Evolutionary conservation across 2,329 filamentous ascomycete genomes (phyloP).

Genomic region (Ceratocystiopsis minuta): DNA sequence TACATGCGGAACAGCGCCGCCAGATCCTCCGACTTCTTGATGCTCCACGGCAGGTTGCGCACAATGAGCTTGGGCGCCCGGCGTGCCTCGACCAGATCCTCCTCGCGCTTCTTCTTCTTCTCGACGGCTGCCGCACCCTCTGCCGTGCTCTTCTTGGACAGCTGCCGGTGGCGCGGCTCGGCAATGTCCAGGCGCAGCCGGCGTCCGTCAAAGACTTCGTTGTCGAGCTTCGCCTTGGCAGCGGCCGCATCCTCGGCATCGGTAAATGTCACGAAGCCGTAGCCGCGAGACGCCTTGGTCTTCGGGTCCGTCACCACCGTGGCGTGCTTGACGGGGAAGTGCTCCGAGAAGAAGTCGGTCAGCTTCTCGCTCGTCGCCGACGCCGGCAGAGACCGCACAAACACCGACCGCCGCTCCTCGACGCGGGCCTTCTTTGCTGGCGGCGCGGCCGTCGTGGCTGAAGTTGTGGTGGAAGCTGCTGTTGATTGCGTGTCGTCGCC

Average conservation of each 20-base stretch:
- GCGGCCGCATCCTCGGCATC: conserved; percentile 77
- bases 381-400: conserved; percentile 72
- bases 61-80: conserved; percentile 66
- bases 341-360: conserved; percentile 80
- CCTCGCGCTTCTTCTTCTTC: conserved; percentile 35
- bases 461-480: not conserved
- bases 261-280: conserved; percentile 92
- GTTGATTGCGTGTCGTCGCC: not conserved
- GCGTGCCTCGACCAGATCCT: conserved; percentile 40
- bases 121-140: conserved; percentile 15
- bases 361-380: conserved; percentile 65
- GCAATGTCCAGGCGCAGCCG: conserved; percentile 78
- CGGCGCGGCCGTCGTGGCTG: conserved; percentile 4
- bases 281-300: conserved; percentile 78
- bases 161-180: conserved; percentile 59
- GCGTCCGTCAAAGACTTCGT: conserved; percentile 57
- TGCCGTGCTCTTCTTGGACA: conserved; percentile 23
- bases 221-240: conserved; percentile 67
- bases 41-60: conserved; percentile 87
- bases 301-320: conserved; percentile 74
- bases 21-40: conserved; percentile 73
- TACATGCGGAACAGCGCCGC: conserved; percentile 65
- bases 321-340: conserved; percentile 88
- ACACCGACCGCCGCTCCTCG: conserved; percentile 55
- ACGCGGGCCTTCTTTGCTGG: conserved; percentile 38